Evolutionary conservation across 2,329 filamentous ascomycete species (phyloP).

Genomic region (Arthrobotrys entomopaga): DNA sequence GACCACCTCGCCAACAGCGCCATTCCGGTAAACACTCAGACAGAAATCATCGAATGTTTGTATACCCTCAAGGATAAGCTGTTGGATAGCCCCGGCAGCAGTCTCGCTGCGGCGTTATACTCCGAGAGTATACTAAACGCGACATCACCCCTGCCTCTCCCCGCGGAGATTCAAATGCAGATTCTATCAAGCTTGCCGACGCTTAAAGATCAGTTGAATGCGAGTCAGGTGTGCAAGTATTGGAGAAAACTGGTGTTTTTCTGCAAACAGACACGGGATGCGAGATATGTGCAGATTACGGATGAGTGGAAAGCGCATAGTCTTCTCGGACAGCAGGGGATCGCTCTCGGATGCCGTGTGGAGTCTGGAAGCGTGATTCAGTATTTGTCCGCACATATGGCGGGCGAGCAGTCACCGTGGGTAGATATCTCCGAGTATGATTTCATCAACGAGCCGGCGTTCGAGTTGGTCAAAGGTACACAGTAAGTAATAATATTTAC

Average conservation of each 20-base stretch:
- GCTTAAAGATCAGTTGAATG: slow-evolving; percentile 15
- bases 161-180: slow-evolving; percentile 12
- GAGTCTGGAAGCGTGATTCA: slow-evolving; percentile 4
- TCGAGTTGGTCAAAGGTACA: background rate
- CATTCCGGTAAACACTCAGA: background rate
- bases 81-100: background rate
- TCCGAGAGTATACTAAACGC: background rate
- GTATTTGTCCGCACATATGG: slow-evolving; percentile 15
- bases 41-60: background rate
- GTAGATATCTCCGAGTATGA: slow-evolving; percentile 10
- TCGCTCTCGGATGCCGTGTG: slow-evolving; percentile 1
- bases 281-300: slow-evolving; percentile 13
- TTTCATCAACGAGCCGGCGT: slow-evolving; percentile 9
- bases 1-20: slow-evolving; percentile 4
- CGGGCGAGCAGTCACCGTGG: slow-evolving; percentile 2
- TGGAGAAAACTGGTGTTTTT: slow-evolving; percentile 17
- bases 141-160: background rate
- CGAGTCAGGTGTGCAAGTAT: slow-evolving; percentile 14
- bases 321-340: background rate
- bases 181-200: slow-evolving; percentile 9
- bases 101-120: background rate
- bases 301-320: background rate
- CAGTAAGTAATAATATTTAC: background rate
- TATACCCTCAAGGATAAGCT: slow-evolving; percentile 7
- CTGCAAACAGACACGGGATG: slow-evolving; percentile 9